Base-by-base conservation (phyloP, 1,284 basidiomycete species). In the Caloboletus inedulis region DNA sequence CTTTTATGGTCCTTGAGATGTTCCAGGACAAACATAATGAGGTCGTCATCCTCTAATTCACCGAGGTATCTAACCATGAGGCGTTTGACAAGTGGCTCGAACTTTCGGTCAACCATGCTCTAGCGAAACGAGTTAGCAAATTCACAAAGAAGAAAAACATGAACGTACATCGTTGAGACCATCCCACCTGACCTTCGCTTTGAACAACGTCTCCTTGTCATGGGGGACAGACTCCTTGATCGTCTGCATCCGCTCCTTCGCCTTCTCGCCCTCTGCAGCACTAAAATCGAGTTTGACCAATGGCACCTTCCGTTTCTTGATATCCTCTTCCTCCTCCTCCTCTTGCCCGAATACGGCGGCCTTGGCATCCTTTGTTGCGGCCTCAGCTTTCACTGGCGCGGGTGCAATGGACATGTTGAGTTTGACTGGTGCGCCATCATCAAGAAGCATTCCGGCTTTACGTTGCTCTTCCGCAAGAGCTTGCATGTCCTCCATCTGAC, bases 401-500 rank as follows among this genome's bases (percentile, higher is more conserved):
- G 77, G 68, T 16, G 79, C 77, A 34, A 87, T 74, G 2, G 83
- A 85, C 19, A 94, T 86, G 56, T 85, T 89, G 43, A 95, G 77
- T 63, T 86, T 85, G 60, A 95, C 87, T 7, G 91, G 91, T 9
- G 89, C 89, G 23, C 90, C 89, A 58, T 95, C 92, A 59, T 95
- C 93, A 21, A 94, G 78, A n/a, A 95, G 73, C 69, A 94, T 78
- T 27, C 93, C 92, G 12, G 89, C 88, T 62, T 90, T 89, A 53
- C 90, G 84, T 63, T 95, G 91, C 64, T 92, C 87, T 43, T 89
- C 88, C 19, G 90, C 90, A 27, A 94, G 73, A 0, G 88, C 85
- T 55, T 91, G 89, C 81, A 94, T 85, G 68, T 95, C 92, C 57
- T 89, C 89, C 88, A 94, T 92, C 65, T 95, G 92, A 49, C 84